Base-by-base conservation (phyloP, 345 rosid genomes). In the Cardiospermum halicacabum region DNA sequence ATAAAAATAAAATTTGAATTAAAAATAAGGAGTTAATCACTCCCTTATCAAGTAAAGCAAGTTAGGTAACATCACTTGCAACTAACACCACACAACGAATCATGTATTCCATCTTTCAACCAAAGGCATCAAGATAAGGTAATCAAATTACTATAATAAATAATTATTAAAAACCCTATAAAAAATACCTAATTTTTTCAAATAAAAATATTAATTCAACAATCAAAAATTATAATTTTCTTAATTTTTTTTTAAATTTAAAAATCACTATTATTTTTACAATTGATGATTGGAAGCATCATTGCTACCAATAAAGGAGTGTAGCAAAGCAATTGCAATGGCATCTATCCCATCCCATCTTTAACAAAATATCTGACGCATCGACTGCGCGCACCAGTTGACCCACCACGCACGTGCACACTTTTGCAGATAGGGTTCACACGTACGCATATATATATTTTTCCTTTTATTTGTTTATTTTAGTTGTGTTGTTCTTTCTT, bases 391-490 rank as follows among this genome's bases (percentile, higher is more conserved):
- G 0, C 27, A 37, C 12, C 11, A 43, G 66, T 65, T 54, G 78
- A 68, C 67, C 70, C 30, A 10, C 70, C 30, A 10, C 63, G 62
- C 72, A 67, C 72, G 72, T 72, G 71, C 71, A 53, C 1, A 21
- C 5, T 15, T 27, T 40, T 56, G 19, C 74, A 57, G 65, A 64
- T 64, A 58, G 69, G 69, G 74, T 64, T 34, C 67, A 6, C 60
- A 19, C 40, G 7, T 26, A 3, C 27, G 6, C 39, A n/a, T n/a
- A n/a, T 34, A 0, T 11, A 5, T 34, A 5, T 34, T 11, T 34
- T 34, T 34, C 10, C 39, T 4, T 2, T 34, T 34, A 1, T 34
- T 34, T n/a, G n/a, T 34, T 34, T 34, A 5, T 18, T 64, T 30
- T 18, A 18, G 18, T 10, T 11, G 13, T 53, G 28, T 56, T 28